A percentile compares a stretch with the other conserved stretches of the same genome.
Conservation (phyloP, 2,329 filamentous ascomycete genomes). For the Dactylellina haptotyla region DNA sequence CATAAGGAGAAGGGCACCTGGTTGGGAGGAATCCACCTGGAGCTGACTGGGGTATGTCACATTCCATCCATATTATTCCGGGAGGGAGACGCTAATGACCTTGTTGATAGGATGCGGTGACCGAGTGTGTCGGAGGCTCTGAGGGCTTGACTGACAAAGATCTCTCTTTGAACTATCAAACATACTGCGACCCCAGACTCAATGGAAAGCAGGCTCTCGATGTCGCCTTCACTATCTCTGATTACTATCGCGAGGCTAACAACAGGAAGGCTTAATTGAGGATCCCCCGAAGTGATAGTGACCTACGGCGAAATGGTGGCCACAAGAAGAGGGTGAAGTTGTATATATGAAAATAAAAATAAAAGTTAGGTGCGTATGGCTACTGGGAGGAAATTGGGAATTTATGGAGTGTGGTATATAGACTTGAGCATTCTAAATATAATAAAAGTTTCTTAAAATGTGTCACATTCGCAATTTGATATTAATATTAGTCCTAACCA, state of each 20-base stretch:
- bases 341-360: not conserved
- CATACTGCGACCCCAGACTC: constrained; percentile 91
- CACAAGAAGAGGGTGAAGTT: too few species aligned
- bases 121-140: constrained; percentile 92
- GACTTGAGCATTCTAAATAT: not conserved
- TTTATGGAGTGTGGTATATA: not conserved
- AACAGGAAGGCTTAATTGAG: not conserved
- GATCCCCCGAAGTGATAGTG: not conserved
- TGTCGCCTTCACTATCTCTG: constrained; percentile 90
- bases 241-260: constrained; percentile 71
- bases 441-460: constrained; percentile 8
- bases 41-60: constrained; percentile 75
- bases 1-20: constrained; percentile 86
- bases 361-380: not conserved
- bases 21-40: constrained; percentile 91
- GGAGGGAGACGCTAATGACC: not conserved
- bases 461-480: too few species aligned
- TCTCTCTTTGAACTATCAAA: constrained; percentile 88
- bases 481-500: too few species aligned
- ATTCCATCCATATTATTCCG: not conserved
- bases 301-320: not conserved
- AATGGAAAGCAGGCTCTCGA: constrained; percentile 99
- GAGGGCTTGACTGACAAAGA: constrained; percentile 88
- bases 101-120: constrained; percentile 78
- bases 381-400: not conserved